A percentile compares a stretch with the other conserved stretches of the same genome.
These are phyloP conservation scores for Dactylonectria estremocensis DNA, from an alignment of 2,329 filamentous ascomycete species.

Conservation along the genomic window DNA sequence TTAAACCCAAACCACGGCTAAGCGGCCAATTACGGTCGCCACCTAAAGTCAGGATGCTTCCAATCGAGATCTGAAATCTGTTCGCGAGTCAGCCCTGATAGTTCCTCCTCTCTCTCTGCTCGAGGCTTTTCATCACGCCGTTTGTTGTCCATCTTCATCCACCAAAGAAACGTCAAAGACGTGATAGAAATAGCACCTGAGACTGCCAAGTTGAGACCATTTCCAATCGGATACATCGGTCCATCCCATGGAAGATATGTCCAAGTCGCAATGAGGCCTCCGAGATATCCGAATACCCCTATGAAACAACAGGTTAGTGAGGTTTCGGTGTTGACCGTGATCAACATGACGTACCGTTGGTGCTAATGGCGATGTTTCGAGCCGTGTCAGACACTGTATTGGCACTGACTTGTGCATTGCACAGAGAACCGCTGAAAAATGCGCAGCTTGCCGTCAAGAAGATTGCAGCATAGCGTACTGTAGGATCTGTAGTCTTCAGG, in stretches of 20 bases:
- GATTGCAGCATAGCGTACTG: slow-evolving; percentile 76
- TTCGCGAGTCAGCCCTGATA: slow-evolving; percentile 15
- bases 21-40: background rate
- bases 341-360: slow-evolving; percentile 5
- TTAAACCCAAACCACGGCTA: too few relatives aligned
- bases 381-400: slow-evolving; percentile 81
- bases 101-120: slow-evolving; percentile 17
- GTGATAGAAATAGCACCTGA: slow-evolving; percentile 1
- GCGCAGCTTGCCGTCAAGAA: slow-evolving; percentile 76
- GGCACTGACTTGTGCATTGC: slow-evolving; percentile 76
- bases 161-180: background rate
- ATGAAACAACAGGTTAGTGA: background rate
- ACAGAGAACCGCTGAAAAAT: slow-evolving; percentile 74
- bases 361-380: slow-evolving; percentile 25
- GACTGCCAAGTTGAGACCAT: slow-evolving; percentile 28
- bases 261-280: slow-evolving; percentile 26
- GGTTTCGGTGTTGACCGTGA: background rate
- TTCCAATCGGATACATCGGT: slow-evolving; percentile 26
- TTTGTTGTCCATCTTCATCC: slow-evolving; percentile 31
- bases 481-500: slow-evolving; percentile 65
- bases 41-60: slow-evolving; percentile 29
- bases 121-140: slow-evolving; percentile 15
- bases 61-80: slow-evolving; percentile 26
- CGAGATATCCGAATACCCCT: slow-evolving; percentile 22
- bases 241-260: slow-evolving; percentile 26